Conservation (phyloP, 129 eudicot species). For the Daucus carota region DNA sequence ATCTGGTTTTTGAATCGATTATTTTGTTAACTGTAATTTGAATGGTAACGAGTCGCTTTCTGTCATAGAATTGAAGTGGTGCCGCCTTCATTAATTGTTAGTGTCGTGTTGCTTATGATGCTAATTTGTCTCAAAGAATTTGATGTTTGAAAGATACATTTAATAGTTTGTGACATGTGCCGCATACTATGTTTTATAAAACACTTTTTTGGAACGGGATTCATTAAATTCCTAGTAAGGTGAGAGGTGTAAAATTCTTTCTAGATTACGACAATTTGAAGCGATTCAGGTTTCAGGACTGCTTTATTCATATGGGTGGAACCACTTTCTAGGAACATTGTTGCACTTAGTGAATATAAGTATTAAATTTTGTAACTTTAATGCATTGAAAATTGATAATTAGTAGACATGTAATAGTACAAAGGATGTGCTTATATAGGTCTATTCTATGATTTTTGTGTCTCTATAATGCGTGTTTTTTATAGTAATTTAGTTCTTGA, state of each 20-base stretch:
- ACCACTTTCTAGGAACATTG: neutral
- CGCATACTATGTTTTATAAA: neutral
- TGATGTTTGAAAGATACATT: neutral
- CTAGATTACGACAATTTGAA: neutral
- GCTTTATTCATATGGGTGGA: neutral
- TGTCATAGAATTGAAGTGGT: neutral
- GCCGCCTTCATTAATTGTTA: neutral
- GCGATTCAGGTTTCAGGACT: neutral
- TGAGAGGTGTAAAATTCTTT: neutral
- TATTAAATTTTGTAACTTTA: neutral
- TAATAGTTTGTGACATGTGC: too few species aligned
- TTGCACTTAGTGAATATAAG: neutral
- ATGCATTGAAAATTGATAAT: neutral
- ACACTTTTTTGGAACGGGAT: neutral
- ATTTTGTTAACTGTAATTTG: neutral
- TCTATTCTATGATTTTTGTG: neutral
- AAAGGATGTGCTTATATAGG: neutral
- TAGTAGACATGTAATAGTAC: neutral
- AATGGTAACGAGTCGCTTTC: neutral
- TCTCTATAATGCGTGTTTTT: neutral
- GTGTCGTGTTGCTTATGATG: neutral
- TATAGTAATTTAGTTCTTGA: neutral
- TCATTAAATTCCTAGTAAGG: neutral
- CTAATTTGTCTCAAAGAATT: neutral
- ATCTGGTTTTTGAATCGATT: neutral